Evolutionary conservation across 2,329 filamentous ascomycete species (phyloP), one percentile per base, ranked within the genome.

Genomic region (Stenocarpella maydis): DNA sequence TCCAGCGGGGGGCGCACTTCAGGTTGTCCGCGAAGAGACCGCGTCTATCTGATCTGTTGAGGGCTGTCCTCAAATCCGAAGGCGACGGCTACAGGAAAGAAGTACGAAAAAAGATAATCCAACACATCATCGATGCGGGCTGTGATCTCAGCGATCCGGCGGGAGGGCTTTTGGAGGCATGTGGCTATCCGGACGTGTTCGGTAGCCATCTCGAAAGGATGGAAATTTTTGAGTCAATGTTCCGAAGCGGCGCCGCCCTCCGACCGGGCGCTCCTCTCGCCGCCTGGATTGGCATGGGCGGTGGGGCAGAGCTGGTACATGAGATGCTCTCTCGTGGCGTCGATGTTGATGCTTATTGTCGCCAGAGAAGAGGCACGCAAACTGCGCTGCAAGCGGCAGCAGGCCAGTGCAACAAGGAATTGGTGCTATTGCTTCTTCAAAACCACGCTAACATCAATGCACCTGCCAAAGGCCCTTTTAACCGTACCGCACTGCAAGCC

Each of bases 331-430:
- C 1, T 54, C 4, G 12, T 54, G n/a, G 19, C 19, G 28, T 24
- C 4, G n/a, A 54, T 4, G 21, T 37, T 54, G 4, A 54, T 10
- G 52, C 31, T 5, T 54, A 37, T 37, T 24, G 3, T 37, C 52
- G 3, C 21, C 52, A 37, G 34, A 1, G 0, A 1, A 0, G 1
- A 1, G 1, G 3, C 1, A 19, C 0, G 31, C 3, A 1, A 2
- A 54, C 31, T 5, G 52, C 52, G 8, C 12, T 54, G 4, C 52
- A 54, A 54, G 10, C 2, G 19, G 52, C 52, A 37, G 52, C 52
- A 37, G 12, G 7, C 0, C 2, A 5, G 19, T 37, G 31, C 52
- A 54, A 2, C 4, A 5, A 24, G 31, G 52, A 54, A 31, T 24
- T 37, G 31, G 52, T 54, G 31, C 2, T 4, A 7, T 9, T 37